A percentile compares a stretch with the other conserved stretches of the same genome.
Evolutionary conservation across 495 filamentous ascomycete species (phyloP).

Genomic region (Darksidea phi): DNA sequence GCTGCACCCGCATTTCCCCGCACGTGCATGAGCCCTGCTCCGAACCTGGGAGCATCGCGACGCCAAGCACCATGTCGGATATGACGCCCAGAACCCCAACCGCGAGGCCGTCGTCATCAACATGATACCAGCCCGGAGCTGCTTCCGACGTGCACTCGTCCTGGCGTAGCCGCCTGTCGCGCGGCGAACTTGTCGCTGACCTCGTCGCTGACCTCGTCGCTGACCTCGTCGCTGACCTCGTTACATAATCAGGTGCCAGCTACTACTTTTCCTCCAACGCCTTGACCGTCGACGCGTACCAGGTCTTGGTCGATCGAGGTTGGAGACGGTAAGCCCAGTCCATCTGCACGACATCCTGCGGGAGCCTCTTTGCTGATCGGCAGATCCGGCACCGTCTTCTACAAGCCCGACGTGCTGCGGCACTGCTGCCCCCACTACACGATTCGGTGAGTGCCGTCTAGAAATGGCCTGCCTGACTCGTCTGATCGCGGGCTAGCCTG

Average conservation of each 20-base stretch:
- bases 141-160: too few species aligned
- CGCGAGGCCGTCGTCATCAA: too few species aligned
- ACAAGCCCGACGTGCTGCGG: conserved; percentile 78
- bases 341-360: conserved; percentile 1
- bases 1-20: not conserved
- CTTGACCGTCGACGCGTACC: conserved; percentile 72
- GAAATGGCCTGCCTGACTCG: not conserved
- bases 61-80: not conserved
- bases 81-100: too few species aligned
- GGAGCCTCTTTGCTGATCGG: not conserved
- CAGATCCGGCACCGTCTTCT: conserved; percentile 75
- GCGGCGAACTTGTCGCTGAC: not conserved
- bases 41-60: conserved; percentile 1
- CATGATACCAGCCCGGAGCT: too few species aligned
- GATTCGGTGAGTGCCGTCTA: conserved; percentile 57
- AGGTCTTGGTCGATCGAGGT: conserved; percentile 76
- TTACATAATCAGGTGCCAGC: conserved; percentile 62
- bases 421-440: conserved; percentile 97
- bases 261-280: conserved; percentile 74
- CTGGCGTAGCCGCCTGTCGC: not conserved
- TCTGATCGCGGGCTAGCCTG: conserved; percentile 50
- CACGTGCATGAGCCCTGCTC: not conserved
- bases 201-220: not conserved
- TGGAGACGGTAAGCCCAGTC: conserved; percentile 73
- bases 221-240: not conserved